Evolutionary conservation across 345 rosid species (phyloP).

Genomic region (Salix udensis): DNA sequence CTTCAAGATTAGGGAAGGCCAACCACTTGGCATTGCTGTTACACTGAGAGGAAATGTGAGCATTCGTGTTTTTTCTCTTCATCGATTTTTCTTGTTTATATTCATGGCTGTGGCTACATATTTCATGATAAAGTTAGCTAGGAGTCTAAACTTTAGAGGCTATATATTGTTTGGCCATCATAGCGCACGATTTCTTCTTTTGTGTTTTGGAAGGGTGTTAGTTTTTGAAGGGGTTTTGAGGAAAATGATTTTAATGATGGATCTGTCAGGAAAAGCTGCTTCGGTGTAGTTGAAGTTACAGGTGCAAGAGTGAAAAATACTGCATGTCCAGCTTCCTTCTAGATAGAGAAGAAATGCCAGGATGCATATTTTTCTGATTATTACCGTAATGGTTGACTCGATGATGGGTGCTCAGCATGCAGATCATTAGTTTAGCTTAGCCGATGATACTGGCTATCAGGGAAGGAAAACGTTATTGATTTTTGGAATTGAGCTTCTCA

Average conservation of each 20-base stretch:
- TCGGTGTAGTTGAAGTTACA: not conserved
- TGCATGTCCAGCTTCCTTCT: not conserved
- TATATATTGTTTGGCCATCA: not conserved
- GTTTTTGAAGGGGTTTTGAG: not conserved
- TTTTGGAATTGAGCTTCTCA: not conserved
- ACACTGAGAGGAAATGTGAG: constrained; percentile 90
- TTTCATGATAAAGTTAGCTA: not conserved
- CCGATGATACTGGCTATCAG: not conserved
- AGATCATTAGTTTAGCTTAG: not conserved
- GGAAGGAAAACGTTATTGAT: not conserved
- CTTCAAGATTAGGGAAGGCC: constrained; percentile 90
- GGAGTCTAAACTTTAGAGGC: not conserved
- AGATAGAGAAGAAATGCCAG: not conserved
- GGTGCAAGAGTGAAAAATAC: not conserved
- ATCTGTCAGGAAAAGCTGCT: not conserved
- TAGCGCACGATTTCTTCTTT: not conserved
- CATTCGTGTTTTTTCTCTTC: not conserved
- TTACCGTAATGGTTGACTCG: not conserved
- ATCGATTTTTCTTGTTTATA: not conserved
- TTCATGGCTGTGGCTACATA: not conserved
- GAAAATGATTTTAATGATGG: not conserved
- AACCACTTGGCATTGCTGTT: constrained; percentile 83
- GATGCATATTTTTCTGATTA: not conserved
- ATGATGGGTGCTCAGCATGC: not conserved
- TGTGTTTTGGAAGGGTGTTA: not conserved